Evolutionary conservation across 495 filamentous ascomycete species (phyloP).

Genomic region (Parachaetomium inaequale): DNA sequence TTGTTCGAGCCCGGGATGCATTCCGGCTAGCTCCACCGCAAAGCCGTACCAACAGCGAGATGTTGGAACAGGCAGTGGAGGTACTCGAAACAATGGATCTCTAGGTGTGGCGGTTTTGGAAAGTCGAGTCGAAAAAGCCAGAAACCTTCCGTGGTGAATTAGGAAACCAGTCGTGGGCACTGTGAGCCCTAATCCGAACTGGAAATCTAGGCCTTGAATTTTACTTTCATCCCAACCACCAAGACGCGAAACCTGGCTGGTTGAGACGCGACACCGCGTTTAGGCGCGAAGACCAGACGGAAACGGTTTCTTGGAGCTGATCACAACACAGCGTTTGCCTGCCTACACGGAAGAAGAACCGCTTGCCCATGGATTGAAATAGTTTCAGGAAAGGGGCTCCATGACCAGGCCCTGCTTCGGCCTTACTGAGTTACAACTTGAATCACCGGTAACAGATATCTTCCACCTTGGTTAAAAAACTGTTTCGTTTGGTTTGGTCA

Average conservation of each 20-base stretch:
- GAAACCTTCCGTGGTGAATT: background rate
- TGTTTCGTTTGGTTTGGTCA: background rate
- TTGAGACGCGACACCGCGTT: background rate
- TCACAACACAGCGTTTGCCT: background rate
- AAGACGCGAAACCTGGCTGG: background rate
- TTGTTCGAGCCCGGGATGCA: slow-evolving; percentile 5
- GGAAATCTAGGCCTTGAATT: background rate
- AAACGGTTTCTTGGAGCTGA: background rate
- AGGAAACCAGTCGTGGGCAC: background rate
- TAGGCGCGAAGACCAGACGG: background rate
- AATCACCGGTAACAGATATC: background rate
- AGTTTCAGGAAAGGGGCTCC: too few species aligned
- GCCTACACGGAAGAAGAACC: too few species aligned
- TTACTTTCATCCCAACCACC: background rate
- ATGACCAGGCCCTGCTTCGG: too few species aligned
- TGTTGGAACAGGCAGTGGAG: background rate
- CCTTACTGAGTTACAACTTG: background rate
- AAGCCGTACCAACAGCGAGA: background rate
- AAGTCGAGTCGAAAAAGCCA: too few species aligned
- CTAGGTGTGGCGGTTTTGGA: background rate
- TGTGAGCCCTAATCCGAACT: slow-evolving; percentile 1
- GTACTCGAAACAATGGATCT: background rate
- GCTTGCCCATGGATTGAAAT: too few species aligned
- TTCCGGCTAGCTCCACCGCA: background rate
- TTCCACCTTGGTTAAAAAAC: background rate